Percentiles rank a stretch among this genome's conserved stretches.
phyloP scores from a whole-genome alignment of 106 monocot genomes.

The Platanthera guangdongensis region DNA sequence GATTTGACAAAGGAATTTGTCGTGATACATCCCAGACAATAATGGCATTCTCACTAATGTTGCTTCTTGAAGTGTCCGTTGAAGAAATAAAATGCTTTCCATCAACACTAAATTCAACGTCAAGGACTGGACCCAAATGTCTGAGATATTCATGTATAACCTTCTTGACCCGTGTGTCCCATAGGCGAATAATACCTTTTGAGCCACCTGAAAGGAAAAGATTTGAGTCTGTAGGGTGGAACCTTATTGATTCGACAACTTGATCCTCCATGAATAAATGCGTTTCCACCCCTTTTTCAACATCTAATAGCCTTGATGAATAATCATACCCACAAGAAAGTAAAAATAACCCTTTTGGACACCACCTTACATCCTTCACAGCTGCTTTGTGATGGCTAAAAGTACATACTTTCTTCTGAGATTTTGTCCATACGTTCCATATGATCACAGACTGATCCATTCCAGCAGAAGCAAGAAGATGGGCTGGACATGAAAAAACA shows the following conservation, averaged over 20 bases:
- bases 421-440: conserved; percentile 78
- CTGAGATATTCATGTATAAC: conserved; percentile 50
- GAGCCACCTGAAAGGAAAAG: conserved; percentile 86
- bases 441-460: conserved; percentile 73
- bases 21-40: conserved; percentile 83
- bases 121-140: conserved; percentile 73
- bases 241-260: conserved; percentile 54
- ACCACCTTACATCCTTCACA: conserved; percentile 87
- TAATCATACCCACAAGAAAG: conserved; percentile 91
- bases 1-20: conserved; percentile 82
- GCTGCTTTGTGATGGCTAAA: conserved; percentile 65
- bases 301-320: conserved; percentile 66
- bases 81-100: conserved; percentile 72
- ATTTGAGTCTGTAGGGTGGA: conserved; percentile 52
- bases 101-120: conserved; percentile 80
- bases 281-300: conserved; percentile 65
- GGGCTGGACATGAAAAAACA: conserved; percentile 34
- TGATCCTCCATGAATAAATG: conserved; percentile 69
- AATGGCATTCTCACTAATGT: conserved; percentile 76
- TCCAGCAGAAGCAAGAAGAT: conserved; percentile 98
- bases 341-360: conserved; percentile 44
- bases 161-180: conserved; percentile 61
- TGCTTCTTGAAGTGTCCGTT: conserved; percentile 72
- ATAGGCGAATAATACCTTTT: conserved; percentile 62
- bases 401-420: conserved; percentile 38